Percentiles rank a stretch among this genome's conserved stretches.
Evolutionary conservation across 768 basidiomycete species (phyloP).

Genomic region (Albatrellus ellisii): DNA sequence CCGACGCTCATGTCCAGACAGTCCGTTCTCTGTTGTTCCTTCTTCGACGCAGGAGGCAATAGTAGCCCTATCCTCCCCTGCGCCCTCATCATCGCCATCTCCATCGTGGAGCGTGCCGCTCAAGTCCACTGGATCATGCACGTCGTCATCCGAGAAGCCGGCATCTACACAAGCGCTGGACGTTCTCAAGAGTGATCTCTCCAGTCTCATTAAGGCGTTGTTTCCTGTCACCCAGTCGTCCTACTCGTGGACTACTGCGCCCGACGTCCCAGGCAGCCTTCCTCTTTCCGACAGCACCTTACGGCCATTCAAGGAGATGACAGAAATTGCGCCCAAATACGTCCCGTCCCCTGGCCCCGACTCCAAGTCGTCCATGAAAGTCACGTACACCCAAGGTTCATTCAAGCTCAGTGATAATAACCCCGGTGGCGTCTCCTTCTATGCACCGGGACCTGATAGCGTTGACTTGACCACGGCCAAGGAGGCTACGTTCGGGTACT

Average conservation of each 20-base stretch:
- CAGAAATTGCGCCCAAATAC: conserved; percentile 16
- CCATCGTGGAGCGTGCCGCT: no score
- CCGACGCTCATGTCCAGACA: background rate
- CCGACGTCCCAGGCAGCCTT: conserved; percentile 12
- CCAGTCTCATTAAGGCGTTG: conserved; percentile 11
- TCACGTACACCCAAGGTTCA: conserved; percentile 30
- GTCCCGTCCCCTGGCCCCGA: conserved; percentile 16
- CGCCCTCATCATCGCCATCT: no score
- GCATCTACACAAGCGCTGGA: background rate
- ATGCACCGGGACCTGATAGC: conserved; percentile 41
- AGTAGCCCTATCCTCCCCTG: background rate
- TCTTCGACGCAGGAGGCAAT: background rate
- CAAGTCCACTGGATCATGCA: background rate
- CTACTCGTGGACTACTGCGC: conserved; percentile 17
- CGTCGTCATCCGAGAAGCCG: background rate
- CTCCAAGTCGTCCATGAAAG: conserved; percentile 15
- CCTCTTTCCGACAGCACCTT: conserved; percentile 18
- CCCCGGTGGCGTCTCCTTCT: conserved; percentile 57
- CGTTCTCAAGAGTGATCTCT: background rate
- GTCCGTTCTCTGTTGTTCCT: no score
- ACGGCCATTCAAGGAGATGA: conserved; percentile 15
- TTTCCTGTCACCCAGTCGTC: conserved; percentile 16
- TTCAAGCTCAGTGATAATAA: conserved; percentile 34
- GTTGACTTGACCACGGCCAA: conserved; percentile 47
- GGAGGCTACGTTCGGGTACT: conserved; percentile 50